These are phyloP conservation scores for Aristolochia fimbriata DNA, from an alignment of 164 flowering plant species.

Conservation along the genomic window DNA sequence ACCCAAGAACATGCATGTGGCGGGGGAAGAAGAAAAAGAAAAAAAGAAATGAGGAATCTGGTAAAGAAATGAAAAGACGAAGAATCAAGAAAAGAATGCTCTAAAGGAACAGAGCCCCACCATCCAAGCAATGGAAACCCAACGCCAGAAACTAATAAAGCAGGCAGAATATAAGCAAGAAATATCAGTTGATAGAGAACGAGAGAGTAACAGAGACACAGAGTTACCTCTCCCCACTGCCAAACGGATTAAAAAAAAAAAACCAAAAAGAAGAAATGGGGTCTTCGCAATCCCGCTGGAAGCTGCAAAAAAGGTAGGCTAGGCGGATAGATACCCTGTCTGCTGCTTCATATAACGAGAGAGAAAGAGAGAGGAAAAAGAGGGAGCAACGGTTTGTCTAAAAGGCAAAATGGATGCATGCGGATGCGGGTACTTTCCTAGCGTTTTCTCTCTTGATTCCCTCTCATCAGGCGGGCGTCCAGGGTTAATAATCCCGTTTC, in stretches of 20 bases:
- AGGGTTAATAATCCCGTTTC: no score
- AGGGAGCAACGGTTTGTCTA: conserved; percentile 4
- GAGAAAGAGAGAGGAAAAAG: conserved; percentile 2
- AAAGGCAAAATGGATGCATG: not conserved
- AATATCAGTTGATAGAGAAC: conserved; percentile 4
- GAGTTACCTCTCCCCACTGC: conserved; percentile 5
- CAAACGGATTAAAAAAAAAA: conserved; percentile 4
- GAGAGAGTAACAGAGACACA: conserved; percentile 4
- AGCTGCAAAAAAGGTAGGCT: not conserved
- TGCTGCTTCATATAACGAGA: not conserved
- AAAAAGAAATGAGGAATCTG: conserved; percentile 3
- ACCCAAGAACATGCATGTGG: conserved; percentile 42
- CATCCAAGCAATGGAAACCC: conserved; percentile 4
- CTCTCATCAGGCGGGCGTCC: no score
- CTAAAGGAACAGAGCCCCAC: conserved; percentile 15
- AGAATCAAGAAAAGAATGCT: conserved; percentile 15
- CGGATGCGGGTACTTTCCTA: not conserved
- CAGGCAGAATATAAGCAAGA: conserved; percentile 2
- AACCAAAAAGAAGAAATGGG: not conserved
- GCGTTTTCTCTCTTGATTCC: no score
- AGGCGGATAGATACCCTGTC: not conserved
- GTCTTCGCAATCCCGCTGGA: conserved; percentile 7
- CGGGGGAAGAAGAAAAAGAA: not conserved
- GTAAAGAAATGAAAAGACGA: conserved; percentile 12
- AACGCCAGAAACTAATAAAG: conserved; percentile 5